Base-by-base conservation (phyloP, 2,329 filamentous ascomycete species). In the Dryadomyces quercus-mongolicae region DNA sequence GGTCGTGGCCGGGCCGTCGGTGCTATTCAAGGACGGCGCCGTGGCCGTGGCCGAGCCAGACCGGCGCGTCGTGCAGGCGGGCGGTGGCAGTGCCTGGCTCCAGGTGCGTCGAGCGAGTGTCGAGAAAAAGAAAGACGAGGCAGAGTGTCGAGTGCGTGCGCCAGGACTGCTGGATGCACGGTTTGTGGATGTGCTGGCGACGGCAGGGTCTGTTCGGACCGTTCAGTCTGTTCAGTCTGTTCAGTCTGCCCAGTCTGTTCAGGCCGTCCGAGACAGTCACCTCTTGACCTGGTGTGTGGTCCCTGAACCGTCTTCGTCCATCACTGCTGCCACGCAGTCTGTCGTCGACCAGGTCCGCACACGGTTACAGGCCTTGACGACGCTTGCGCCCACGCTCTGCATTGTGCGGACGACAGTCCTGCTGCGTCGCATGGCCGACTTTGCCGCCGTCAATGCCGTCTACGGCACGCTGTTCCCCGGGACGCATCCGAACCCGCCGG, bases 361-460 rank as follows among this genome's bases (percentile, higher is more conserved):
- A 43, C 69, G 65, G 3, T 69, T 81, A 2, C 61, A 0, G 58
- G 65, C n/a, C 62, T 58, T 16, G 61, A 61, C 34, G 21, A 12
- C 22, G 25, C 13, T 16, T 2, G 15, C 51, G 6, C 40, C 68
- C 12, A 61, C 71, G 1, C 65, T 62, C 5, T 66, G 70, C 49
- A 77, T 85, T 57, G 74, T 76, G 47, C 80, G 73, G 60, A 75
- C 78, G 3, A 67, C 81, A 58, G 77, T 97, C 52, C 71, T 94
- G 50, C 78, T 98, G 38, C 82, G 85, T 52, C 77, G 76, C 55
- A 96, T 97, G 86, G 67, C 78, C 20, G 82, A 90, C 68, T 98
- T 97, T 67, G 73, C 81, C 0, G 63, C 71, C 16, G 73, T 95
- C 61, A 97, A 97, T 68, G 67, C 72, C 25, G 71, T 86, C 58